Conservation (phyloP, 495 filamentous ascomycete genomes). For the Penicillium angulare region DNA sequence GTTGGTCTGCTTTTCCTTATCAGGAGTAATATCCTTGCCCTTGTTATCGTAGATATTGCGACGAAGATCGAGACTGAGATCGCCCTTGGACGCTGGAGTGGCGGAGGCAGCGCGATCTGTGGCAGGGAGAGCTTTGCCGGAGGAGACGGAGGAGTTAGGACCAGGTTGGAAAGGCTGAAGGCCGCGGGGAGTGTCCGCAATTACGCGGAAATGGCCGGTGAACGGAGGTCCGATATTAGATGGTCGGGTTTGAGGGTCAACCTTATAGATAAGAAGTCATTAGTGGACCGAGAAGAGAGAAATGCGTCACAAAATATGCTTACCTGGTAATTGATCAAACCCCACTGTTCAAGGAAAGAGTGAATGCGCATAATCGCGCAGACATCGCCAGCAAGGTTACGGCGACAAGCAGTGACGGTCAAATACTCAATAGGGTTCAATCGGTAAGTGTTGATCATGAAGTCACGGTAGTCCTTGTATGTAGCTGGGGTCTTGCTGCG, state of each 20-base stretch:
- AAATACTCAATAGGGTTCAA: conserved; percentile 94
- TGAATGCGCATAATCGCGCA: conserved; percentile 99
- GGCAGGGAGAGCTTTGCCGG: conserved; percentile 66
- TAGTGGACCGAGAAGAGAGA: background rate
- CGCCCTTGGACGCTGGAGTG: conserved; percentile 66
- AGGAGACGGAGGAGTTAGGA: conserved; percentile 67
- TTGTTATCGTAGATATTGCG: conserved; percentile 94
- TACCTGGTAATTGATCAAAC: conserved; percentile 98
- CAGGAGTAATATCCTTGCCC: conserved; percentile 71
- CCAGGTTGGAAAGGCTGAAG: conserved; percentile 93
- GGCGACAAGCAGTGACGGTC: conserved; percentile 94
- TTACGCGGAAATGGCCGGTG: conserved; percentile 93
- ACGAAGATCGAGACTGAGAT: conserved; percentile 83
- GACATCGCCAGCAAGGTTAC: conserved; percentile 95
- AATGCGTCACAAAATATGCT: background rate
- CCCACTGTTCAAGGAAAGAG: conserved; percentile 98
- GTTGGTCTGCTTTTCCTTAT: conserved; percentile 69
- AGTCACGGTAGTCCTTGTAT: conserved; percentile 98
- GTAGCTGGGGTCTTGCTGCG: conserved; percentile 97
- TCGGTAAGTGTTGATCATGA: conserved; percentile 99
- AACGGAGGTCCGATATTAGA: conserved; percentile 96
- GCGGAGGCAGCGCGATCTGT: conserved; percentile 76
- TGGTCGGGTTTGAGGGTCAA: conserved; percentile 90
- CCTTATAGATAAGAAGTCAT: conserved; percentile 48
- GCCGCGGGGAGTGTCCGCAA: conserved; percentile 91